These are phyloP conservation scores for Ceratocystis huliohia DNA, from an alignment of 2,329 filamentous ascomycete species.

Conservation along the genomic window DNA sequence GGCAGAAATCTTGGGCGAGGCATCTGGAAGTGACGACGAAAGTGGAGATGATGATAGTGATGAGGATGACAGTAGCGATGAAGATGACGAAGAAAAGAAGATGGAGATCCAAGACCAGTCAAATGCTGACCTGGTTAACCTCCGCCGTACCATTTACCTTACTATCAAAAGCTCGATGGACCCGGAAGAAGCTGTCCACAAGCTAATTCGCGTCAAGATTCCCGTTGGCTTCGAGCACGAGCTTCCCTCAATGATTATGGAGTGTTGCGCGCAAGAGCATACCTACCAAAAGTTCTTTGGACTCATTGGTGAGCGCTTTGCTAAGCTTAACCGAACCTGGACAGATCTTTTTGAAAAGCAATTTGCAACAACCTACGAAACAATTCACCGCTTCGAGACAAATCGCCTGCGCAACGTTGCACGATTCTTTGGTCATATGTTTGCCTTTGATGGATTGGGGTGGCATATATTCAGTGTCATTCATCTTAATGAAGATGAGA, in stretches of 20 bases:
- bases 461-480: conserved; percentile 82
- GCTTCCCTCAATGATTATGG: conserved; percentile 90
- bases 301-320: conserved; percentile 83
- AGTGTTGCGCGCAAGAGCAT: conserved; percentile 91
- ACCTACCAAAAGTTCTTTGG: conserved; percentile 98
- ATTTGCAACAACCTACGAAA: conserved; percentile 90
- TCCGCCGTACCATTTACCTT: conserved; percentile 88
- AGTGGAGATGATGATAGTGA: conserved; percentile 43
- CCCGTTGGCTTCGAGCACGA: conserved; percentile 79
- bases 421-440: conserved; percentile 82
- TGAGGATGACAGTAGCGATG: conserved; percentile 55
- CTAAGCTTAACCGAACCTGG: conserved; percentile 92
- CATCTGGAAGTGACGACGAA: conserved; percentile 69
- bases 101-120: conserved; percentile 97
- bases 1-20: conserved; percentile 86
- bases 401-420: conserved; percentile 92
- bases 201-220: conserved; percentile 86
- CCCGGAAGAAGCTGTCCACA: conserved; percentile 94
- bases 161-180: conserved; percentile 96
- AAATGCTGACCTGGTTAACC: conserved; percentile 87
- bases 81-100: conserved; percentile 66
- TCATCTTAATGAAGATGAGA: conserved; percentile 91
- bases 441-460: conserved; percentile 75
- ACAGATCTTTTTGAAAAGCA: conserved; percentile 80
- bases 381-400: conserved; percentile 92